Evolutionary conservation across 371 early-diverging fungal genomes (phyloP).

Genomic region (Mucor mucedo): DNA sequence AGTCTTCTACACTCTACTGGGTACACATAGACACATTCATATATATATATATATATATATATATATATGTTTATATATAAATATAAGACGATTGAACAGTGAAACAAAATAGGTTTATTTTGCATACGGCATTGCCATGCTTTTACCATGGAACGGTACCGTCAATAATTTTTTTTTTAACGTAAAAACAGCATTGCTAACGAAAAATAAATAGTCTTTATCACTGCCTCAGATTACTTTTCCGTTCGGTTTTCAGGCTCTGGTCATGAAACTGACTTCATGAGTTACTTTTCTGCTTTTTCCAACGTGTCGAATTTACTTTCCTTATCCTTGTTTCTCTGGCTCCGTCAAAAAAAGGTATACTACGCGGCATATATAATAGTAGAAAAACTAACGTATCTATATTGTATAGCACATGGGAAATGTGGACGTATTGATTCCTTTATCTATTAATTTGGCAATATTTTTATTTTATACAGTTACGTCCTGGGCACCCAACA

Average conservation of each 20-base stretch:
- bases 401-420: neutral
- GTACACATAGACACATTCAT: too few species aligned
- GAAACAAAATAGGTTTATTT: constrained; percentile 55
- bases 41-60: too few species aligned
- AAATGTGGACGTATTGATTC: constrained; percentile 25
- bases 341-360: constrained; percentile 62
- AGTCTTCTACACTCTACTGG: too few species aligned
- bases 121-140: constrained; percentile 71
- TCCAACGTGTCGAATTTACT: constrained; percentile 65
- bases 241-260: constrained; percentile 62
- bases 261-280: constrained; percentile 63
- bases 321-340: constrained; percentile 58
- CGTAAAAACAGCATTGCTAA: neutral
- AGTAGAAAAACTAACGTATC: neutral
- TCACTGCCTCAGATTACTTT: constrained; percentile 76
- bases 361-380: too few species aligned
- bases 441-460: constrained; percentile 29
- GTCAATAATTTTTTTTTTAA: neutral
- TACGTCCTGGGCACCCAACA: constrained; percentile 18
- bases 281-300: constrained; percentile 73
- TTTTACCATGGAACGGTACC: constrained; percentile 83
- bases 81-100: too few species aligned
- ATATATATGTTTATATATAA: too few species aligned
- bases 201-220: constrained; percentile 58
- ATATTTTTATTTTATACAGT: constrained; percentile 36